Conservation (phyloP, 768 basidiomycete genomes). For the Tulasnella sp. region DNA sequence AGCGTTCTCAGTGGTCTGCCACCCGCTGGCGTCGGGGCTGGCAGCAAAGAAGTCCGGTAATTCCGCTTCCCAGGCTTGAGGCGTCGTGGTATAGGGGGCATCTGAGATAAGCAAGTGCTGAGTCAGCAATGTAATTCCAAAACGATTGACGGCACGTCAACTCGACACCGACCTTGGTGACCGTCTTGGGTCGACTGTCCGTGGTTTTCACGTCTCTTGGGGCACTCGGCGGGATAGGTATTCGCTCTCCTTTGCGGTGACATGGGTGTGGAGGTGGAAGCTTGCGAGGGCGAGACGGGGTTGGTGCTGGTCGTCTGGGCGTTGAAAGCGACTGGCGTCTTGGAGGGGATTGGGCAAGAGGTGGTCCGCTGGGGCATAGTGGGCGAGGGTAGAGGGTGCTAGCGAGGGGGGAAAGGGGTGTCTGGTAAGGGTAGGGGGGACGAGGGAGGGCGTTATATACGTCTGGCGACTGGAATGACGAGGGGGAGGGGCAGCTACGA, state of each 20-base stretch:
- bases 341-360: neutral
- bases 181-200: neutral
- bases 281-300: neutral
- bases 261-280: neutral
- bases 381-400: neutral
- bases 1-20: neutral
- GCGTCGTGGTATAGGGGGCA: slow-evolving; percentile 2
- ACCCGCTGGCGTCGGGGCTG: neutral
- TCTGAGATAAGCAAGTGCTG: neutral
- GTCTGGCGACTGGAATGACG: neutral
- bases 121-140: neutral
- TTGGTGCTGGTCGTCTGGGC: neutral
- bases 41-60: neutral
- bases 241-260: neutral
- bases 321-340: neutral
- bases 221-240: neutral
- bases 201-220: neutral
- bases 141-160: neutral
- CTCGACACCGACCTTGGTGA: neutral
- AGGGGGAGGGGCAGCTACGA: neutral
- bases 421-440: neutral
- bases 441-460: neutral
- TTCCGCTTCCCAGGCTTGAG: neutral
- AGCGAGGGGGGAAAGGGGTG: neutral
- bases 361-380: neutral